Conservation (phyloP, 108 stramenopile species). For the Cyclotella baltica region DNA sequence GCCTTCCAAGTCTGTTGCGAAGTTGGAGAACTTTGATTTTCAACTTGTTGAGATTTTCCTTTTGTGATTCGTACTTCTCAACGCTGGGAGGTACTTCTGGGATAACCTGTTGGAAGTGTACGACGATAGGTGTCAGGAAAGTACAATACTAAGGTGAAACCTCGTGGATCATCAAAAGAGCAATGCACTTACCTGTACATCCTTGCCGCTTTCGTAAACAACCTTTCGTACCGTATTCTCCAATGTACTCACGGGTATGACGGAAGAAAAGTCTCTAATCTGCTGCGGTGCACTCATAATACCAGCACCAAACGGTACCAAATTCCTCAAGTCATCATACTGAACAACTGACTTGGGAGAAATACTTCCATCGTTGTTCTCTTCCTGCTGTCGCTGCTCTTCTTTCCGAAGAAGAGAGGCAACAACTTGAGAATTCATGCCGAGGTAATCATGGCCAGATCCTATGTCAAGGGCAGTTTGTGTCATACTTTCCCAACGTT, state of each 20-base stretch:
- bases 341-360: slow-evolving; percentile 27
- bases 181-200: slow-evolving; percentile 52
- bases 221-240: slow-evolving; percentile 59
- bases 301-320: slow-evolving; percentile 68
- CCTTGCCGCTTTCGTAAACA: slow-evolving; percentile 58
- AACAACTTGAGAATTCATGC: slow-evolving; percentile 51
- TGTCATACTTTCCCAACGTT: slow-evolving; percentile 72
- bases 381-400: slow-evolving; percentile 21
- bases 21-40: slow-evolving; percentile 68
- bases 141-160: no score
- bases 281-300: slow-evolving; percentile 64
- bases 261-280: slow-evolving; percentile 56
- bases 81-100: slow-evolving; percentile 60
- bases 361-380: slow-evolving; percentile 1
- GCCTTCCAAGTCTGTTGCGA: slow-evolving; percentile 71
- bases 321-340: slow-evolving; percentile 27
- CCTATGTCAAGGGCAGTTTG: slow-evolving; percentile 61
- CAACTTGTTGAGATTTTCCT: slow-evolving; percentile 60
- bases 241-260: slow-evolving; percentile 56
- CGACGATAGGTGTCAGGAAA: no score
- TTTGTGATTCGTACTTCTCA: slow-evolving; percentile 64
- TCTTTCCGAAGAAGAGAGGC: slow-evolving; percentile 16
- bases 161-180: neutral
- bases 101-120: slow-evolving; percentile 46
- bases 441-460: slow-evolving; percentile 58